Evolutionary conservation across 352 stramenopile genomes (phyloP), one percentile per base, ranked within the genome.

Genomic region (Pythium dissotocum): DNA sequence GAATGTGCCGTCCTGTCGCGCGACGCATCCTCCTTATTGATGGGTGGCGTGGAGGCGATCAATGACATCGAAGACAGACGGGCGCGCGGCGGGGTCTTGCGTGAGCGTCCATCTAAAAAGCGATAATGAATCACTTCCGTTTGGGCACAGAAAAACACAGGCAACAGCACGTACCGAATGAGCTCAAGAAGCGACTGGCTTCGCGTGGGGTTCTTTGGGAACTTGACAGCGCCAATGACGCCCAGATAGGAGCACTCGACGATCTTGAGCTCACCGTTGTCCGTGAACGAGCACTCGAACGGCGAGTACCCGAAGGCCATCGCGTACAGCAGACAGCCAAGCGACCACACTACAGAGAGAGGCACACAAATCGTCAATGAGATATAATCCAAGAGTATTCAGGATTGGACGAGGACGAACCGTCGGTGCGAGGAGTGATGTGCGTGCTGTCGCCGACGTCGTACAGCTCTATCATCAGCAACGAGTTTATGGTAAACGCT

Each of bases 301-400:
- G 90, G 90, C 40, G 86, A 95, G 67, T 96, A 96, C 6, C 90
- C 90, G 67, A 96, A 97, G 42, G 86, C 85, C 78, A 96, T 92
- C 30, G 89, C 84, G 69, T 89, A 97, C 30, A 97, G 71, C 42
- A 97, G 73, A 65, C 88, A 96, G 5, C 90, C 90, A n/a, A 97
- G 77, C 10, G 87, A 94, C 89, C 89, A 97, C 4, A 97, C 89
- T 89, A 33, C 14, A 6, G 35, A 49, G 33, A 9, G 62, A 4
- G 18, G 28, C 48, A 42, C 18, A 63, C 12, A 58, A 42, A 60
- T 18, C 16, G 16, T 21, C 28, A 30, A 4, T 30, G 28, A 30
- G 2, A 4, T 30, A 4, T 30, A 4, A 30, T 30, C 4, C 28
- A 30, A 30, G 28, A 30, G 28, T 30, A 30, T 30, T 30, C 28